Conservation (phyloP, 768 basidiomycete genomes). For the Mycena galericulata region DNA sequence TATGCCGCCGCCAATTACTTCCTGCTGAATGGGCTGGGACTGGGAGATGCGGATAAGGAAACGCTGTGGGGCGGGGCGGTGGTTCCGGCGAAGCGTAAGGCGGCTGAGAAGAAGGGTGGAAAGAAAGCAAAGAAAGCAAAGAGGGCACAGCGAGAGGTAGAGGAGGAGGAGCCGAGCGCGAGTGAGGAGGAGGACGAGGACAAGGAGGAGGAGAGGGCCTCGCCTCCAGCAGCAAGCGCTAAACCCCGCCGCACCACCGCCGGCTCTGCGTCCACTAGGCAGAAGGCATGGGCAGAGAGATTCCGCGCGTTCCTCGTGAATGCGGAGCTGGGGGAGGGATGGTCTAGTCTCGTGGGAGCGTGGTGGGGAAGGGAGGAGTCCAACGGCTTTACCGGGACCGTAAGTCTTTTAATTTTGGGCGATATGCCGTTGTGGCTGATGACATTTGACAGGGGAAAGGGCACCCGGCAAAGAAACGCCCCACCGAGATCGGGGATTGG, state of each 20-base stretch:
- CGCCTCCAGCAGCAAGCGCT: background rate
- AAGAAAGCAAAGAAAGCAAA: background rate
- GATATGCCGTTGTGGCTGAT: background rate
- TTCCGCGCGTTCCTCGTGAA: background rate
- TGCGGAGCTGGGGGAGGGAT: background rate
- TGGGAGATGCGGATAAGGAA: slow-evolving; percentile 8
- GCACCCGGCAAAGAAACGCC: background rate
- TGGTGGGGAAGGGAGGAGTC: slow-evolving; percentile 9
- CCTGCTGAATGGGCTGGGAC: background rate
- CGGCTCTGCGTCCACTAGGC: background rate
- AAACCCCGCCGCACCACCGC: no score
- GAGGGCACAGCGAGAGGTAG: background rate
- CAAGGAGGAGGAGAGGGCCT: background rate
- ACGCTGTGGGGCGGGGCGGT: slow-evolving; percentile 11
- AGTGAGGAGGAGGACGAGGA: background rate
- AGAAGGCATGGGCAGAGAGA: background rate
- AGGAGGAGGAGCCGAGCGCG: background rate
- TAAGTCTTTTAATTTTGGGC: background rate
- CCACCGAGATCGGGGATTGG: background rate
- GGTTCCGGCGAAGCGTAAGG: background rate
- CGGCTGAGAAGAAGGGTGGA: background rate
- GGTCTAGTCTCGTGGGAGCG: background rate
- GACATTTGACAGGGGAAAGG: background rate
- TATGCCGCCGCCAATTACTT: background rate
- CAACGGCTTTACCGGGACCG: background rate